phyloP scores from a whole-genome alignment of 2,329 filamentous ascomycete species.

The Raffaelea arxii region DNA sequence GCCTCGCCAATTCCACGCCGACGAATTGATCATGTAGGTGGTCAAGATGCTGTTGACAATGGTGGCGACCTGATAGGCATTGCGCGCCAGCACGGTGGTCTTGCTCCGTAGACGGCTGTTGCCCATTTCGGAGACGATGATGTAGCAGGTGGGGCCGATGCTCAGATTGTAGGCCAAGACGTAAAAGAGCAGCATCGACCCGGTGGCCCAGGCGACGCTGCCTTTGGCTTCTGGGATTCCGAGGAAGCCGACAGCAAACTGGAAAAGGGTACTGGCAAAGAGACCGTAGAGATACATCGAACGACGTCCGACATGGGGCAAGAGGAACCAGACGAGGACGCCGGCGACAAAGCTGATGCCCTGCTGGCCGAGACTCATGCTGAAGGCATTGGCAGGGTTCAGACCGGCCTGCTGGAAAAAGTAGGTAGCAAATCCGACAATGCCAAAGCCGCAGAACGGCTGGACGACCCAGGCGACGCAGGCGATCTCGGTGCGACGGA shows the following conservation, averaged over 20 bases:
- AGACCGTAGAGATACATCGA: slow-evolving; percentile 11
- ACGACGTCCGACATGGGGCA: slow-evolving; percentile 11
- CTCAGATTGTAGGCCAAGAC: slow-evolving; percentile 20
- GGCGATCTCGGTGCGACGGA: slow-evolving; percentile 35
- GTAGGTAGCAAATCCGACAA: slow-evolving; percentile 22
- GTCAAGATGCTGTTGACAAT: slow-evolving; percentile 16
- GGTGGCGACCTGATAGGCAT: slow-evolving; percentile 18
- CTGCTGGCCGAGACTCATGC: slow-evolving; percentile 23
- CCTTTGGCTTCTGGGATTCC: neutral
- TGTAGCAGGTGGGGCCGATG: slow-evolving; percentile 27
- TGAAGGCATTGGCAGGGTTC: slow-evolving; percentile 19
- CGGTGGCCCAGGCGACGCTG: slow-evolving; percentile 1
- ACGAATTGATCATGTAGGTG: slow-evolving; percentile 28
- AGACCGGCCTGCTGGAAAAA: slow-evolving; percentile 20
- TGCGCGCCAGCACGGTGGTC: slow-evolving; percentile 21
- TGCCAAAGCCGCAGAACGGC: slow-evolving; percentile 20
- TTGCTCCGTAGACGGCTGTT: slow-evolving; percentile 24
- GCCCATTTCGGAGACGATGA: slow-evolving; percentile 22
- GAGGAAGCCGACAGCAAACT: slow-evolving; percentile 5
- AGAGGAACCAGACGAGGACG: slow-evolving; percentile 8
- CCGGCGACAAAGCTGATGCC: slow-evolving; percentile 15
- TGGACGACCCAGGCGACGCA: slow-evolving; percentile 23
- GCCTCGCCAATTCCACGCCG: slow-evolving; percentile 35
- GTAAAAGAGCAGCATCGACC: slow-evolving; percentile 7
- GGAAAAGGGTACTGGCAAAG: slow-evolving; percentile 7